Evolutionary conservation across 202 grass and related monocot species (phyloP).

Genomic region (Panicum hallii): DNA sequence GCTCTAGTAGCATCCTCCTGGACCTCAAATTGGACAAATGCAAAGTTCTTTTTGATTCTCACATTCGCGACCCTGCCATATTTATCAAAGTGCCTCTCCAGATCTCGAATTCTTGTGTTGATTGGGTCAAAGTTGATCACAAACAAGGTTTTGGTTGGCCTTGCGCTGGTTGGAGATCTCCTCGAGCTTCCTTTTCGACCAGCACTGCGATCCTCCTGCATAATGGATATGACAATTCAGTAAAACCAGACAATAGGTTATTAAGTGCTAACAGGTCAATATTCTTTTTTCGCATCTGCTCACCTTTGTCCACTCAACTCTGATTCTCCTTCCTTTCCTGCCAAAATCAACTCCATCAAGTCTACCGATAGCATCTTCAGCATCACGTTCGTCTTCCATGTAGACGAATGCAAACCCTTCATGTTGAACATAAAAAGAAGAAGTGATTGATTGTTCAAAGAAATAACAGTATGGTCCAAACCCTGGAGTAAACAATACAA

Average conservation of each 20-base stretch:
- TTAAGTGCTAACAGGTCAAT: neutral
- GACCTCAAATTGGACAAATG: slow-evolving; percentile 88
- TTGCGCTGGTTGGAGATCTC: slow-evolving; percentile 75
- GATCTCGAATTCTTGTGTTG: slow-evolving; percentile 86
- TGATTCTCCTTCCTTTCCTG: slow-evolving; percentile 84
- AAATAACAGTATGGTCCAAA: slow-evolving; percentile 22
- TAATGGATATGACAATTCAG: slow-evolving; percentile 6
- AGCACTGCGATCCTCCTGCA: slow-evolving; percentile 75
- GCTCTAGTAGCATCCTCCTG: slow-evolving; percentile 95
- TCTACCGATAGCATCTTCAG: slow-evolving; percentile 83
- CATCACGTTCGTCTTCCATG: slow-evolving; percentile 98
- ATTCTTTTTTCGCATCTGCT: neutral
- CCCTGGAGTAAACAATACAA: neutral
- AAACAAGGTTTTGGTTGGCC: slow-evolving; percentile 91
- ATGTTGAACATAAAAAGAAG: slow-evolving; percentile 28
- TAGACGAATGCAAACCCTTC: slow-evolving; percentile 98
- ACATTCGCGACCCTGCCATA: slow-evolving; percentile 90
- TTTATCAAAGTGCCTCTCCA: slow-evolving; percentile 90
- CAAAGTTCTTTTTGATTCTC: slow-evolving; percentile 96
- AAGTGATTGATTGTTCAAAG: slow-evolving; percentile 28
- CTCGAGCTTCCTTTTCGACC: slow-evolving; percentile 68
- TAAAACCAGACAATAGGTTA: slow-evolving; percentile 10
- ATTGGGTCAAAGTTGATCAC: slow-evolving; percentile 99
- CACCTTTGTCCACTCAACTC: slow-evolving; percentile 97
- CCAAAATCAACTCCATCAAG: slow-evolving; percentile 96